Conservation (phyloP, 768 basidiomycete genomes). For the Clavaria fumosa region DNA sequence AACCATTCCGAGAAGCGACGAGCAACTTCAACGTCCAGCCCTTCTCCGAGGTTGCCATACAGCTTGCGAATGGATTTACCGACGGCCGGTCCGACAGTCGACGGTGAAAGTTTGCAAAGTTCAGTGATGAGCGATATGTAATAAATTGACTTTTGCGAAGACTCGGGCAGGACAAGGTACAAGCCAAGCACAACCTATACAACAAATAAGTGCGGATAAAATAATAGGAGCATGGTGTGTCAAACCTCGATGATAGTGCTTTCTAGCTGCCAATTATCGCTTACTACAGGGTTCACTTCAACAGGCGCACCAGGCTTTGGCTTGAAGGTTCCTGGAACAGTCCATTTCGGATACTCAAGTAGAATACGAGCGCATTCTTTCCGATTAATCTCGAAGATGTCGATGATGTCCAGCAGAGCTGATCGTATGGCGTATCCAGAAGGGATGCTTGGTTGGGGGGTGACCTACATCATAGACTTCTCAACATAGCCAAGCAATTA, state of each 20-base stretch:
- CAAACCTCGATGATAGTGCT: constrained; percentile 74
- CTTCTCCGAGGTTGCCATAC: constrained; percentile 65
- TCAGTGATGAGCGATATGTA: constrained; percentile 84
- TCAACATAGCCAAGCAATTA: not conserved
- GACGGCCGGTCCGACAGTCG: constrained; percentile 88
- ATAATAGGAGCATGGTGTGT: not conserved
- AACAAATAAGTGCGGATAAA: constrained; percentile 1
- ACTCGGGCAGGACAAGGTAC: constrained; percentile 61
- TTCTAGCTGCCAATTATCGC: constrained; percentile 78
- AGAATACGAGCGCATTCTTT: constrained; percentile 86
- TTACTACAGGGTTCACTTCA: constrained; percentile 33
- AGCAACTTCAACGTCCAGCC: constrained; percentile 72
- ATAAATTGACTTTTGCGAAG: constrained; percentile 67
- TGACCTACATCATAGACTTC: constrained; percentile 33
- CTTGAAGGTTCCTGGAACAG: constrained; percentile 71
- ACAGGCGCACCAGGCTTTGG: constrained; percentile 48
- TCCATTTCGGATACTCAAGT: constrained; percentile 78
- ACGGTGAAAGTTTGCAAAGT: constrained; percentile 85
- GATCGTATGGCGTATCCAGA: constrained; percentile 70
- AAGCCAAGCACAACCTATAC: constrained; percentile 55
- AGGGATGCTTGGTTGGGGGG: constrained; percentile 58
- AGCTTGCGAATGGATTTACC: constrained; percentile 89
- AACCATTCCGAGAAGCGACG: constrained; percentile 91
- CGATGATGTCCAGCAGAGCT: constrained; percentile 58
- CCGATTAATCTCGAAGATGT: constrained; percentile 90